Conservation (phyloP, 2,329 filamentous ascomycete genomes). For the Thielaviopsis musarum region DNA sequence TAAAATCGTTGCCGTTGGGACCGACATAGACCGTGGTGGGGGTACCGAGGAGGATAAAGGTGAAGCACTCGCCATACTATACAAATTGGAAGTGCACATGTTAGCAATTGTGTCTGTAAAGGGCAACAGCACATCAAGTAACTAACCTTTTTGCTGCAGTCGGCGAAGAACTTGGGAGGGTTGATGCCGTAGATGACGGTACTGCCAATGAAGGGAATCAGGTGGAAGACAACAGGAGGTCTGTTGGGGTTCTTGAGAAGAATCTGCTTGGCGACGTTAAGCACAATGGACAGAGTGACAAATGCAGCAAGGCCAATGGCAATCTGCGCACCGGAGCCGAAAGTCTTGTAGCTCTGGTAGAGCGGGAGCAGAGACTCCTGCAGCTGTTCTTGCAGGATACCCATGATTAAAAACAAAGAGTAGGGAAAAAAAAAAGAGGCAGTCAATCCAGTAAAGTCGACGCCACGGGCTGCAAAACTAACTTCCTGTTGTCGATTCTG, state of each 20-base stretch:
- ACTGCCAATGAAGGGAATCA: constrained; percentile 71
- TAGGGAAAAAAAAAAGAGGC: constrained; percentile 9
- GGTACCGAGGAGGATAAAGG: constrained; percentile 73
- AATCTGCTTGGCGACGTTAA: constrained; percentile 69
- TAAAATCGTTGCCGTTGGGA: constrained; percentile 73
- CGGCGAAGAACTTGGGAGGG: constrained; percentile 72
- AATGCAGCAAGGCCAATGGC: constrained; percentile 26
- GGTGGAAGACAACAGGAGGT: constrained; percentile 66
- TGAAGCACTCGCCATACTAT: constrained; percentile 78
- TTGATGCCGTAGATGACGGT: constrained; percentile 93
- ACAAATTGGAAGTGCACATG: constrained; percentile 20
- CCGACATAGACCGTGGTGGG: constrained; percentile 79
- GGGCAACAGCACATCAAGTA: too few relatives aligned
- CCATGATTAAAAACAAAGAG: constrained; percentile 27
- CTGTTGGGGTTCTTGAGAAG: constrained; percentile 70
- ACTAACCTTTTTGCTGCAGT: constrained; percentile 55
- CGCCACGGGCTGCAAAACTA: not conserved
- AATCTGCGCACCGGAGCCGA: constrained; percentile 31
- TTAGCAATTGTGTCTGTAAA: not conserved
- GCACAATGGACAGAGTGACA: constrained; percentile 40
- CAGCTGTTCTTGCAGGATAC: constrained; percentile 34
- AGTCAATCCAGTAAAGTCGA: constrained; percentile 1
- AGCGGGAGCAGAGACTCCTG: constrained; percentile 23
- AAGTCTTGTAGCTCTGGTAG: constrained; percentile 31
- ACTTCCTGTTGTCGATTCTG: not conserved